A percentile compares a stretch with the other conserved stretches of the same genome.
Evolutionary conservation across 768 basidiomycete genomes (phyloP).

Genomic region (button mushroom (Agaricus bisporus)): DNA sequence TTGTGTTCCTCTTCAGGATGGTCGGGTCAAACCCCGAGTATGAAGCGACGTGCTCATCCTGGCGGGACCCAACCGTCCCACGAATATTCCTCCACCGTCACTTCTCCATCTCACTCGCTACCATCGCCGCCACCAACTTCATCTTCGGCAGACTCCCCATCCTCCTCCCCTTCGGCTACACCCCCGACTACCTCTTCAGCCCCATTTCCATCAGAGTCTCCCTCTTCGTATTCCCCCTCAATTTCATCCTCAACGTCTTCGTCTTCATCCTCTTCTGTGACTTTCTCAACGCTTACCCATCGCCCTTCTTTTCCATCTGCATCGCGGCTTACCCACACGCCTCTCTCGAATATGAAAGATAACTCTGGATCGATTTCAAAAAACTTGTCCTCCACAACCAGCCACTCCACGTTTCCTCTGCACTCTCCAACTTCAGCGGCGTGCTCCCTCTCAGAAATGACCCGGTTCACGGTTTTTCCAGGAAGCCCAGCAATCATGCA

Average conservation of each 20-base stretch:
- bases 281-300: slow-evolving; percentile 23
- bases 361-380: slow-evolving; percentile 27
- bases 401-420: slow-evolving; percentile 24
- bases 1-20: background rate
- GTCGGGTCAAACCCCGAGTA: background rate
- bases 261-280: slow-evolving; percentile 19
- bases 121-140: background rate
- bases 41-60: background rate
- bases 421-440: slow-evolving; percentile 8
- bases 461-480: slow-evolving; percentile 14
- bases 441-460: slow-evolving; percentile 6
- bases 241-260: slow-evolving; percentile 19
- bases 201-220: slow-evolving; percentile 17
- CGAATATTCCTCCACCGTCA: background rate
- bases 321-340: slow-evolving; percentile 20
- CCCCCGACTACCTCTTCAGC: slow-evolving; percentile 5
- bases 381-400: slow-evolving; percentile 26
- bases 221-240: slow-evolving; percentile 22
- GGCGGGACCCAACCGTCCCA: background rate
- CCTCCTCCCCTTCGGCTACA: background rate
- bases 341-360: slow-evolving; percentile 31
- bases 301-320: slow-evolving; percentile 11
- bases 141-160: slow-evolving; percentile 2
- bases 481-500: slow-evolving; percentile 24
- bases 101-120: background rate